These are phyloP conservation scores for Magnaporthiopsis poae DNA, from an alignment of 2,329 filamentous ascomycete genomes.

Conservation along the genomic window DNA sequence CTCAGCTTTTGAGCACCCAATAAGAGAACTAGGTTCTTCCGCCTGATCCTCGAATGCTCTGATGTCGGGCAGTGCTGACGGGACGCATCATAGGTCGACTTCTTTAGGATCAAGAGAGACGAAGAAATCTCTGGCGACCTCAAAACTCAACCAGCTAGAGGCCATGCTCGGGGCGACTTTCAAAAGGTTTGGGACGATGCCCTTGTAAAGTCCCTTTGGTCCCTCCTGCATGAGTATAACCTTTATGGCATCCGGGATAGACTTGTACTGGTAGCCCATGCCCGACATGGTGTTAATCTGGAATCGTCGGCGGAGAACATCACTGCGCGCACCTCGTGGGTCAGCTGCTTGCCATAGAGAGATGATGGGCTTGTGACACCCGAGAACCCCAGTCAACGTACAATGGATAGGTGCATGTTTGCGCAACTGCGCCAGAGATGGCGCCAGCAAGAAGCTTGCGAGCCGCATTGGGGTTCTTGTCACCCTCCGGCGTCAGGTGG, in stretches of 20 bases:
- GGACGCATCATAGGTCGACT: conserved; percentile 16
- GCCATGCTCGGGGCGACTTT: conserved; percentile 99
- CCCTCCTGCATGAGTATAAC: conserved; percentile 81
- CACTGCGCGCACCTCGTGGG: conserved; percentile 39
- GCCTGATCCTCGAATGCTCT: background rate
- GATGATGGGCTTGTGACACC: background rate
- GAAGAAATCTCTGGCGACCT: conserved; percentile 81
- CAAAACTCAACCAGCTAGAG: conserved; percentile 94
- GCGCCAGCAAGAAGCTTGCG: conserved; percentile 85
- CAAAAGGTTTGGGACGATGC: conserved; percentile 85
- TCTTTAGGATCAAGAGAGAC: conserved; percentile 46
- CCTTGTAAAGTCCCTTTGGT: conserved; percentile 80
- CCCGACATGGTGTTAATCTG: conserved; percentile 99
- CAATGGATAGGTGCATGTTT: conserved; percentile 98
- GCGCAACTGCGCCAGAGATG: conserved; percentile 88
- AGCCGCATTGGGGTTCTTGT: conserved; percentile 66
- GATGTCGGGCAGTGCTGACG: background rate
- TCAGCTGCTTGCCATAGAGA: background rate
- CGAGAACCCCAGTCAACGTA: conserved; percentile 36
- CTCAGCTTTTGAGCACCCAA: background rate
- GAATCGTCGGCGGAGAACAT: conserved; percentile 85
- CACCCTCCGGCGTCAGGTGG: conserved; percentile 76
- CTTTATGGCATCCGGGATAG: conserved; percentile 70
- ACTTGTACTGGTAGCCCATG: conserved; percentile 92
- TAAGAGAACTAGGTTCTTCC: background rate